Conservation (phyloP, 495 filamentous ascomycete species). For the Aspergillus bridgeri region DNA sequence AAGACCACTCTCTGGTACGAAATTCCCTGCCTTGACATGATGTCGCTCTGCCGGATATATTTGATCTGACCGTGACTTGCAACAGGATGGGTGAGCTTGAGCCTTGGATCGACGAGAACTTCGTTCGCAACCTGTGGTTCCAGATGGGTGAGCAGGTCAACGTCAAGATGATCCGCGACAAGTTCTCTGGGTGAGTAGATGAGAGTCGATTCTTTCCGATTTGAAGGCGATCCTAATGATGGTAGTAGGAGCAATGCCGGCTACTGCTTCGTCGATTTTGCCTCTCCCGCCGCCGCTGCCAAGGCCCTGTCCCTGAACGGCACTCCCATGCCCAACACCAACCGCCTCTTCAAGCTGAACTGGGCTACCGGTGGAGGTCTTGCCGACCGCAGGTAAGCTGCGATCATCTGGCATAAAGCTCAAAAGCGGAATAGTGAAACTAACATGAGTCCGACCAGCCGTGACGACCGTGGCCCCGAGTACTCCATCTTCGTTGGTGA, state of each 20-base stretch:
- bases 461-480: slow-evolving; percentile 93
- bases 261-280: slow-evolving; percentile 98
- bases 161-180: slow-evolving; percentile 99
- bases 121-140: slow-evolving; percentile 91
- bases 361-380: slow-evolving; percentile 97
- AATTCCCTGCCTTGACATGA: not conserved
- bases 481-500: slow-evolving; percentile 98
- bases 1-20: slow-evolving; percentile 83
- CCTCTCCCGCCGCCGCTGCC: slow-evolving; percentile 74
- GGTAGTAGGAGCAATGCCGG: slow-evolving; percentile 82
- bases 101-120: slow-evolving; percentile 99
- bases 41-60: not conserved
- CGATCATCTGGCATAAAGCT: not conserved
- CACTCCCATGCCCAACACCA: slow-evolving; percentile 86
- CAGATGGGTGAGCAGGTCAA: slow-evolving; percentile 90
- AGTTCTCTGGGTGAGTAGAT: slow-evolving; percentile 87
- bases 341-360: slow-evolving; percentile 96
- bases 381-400: slow-evolving; percentile 78
- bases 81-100: slow-evolving; percentile 97
- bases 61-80: slow-evolving; percentile 3
- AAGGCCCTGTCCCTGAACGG: slow-evolving; percentile 91
- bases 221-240: slow-evolving; percentile 43
- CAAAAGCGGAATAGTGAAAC: not conserved
- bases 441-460: slow-evolving; percentile 47
- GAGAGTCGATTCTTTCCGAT: not conserved